Base-by-base conservation (phyloP, 2,329 filamentous ascomycete genomes). In the Achaetomium macrosporum region DNA sequence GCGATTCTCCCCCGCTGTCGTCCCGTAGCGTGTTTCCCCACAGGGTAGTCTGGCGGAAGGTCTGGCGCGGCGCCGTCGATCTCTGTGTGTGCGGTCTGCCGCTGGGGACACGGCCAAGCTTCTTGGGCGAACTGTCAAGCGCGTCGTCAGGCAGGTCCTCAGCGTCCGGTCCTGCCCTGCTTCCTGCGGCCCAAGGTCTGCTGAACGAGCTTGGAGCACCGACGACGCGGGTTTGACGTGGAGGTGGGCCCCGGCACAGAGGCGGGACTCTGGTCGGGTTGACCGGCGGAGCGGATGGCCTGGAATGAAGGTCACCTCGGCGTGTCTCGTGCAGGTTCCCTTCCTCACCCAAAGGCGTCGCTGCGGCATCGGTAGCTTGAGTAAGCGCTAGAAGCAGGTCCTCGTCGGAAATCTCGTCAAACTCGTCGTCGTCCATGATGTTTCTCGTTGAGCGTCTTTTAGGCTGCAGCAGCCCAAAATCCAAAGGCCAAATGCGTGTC, bases 341-440 rank as follows among this genome's bases (percentile, higher is more conserved):
- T 13, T 4, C 29, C 4, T 10, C 30, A 20, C 35, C 42, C 37
- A n/a, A 36, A 12, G 49, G 35, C 12, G 30, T 12, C 9, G 53
- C 49, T 15, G 51, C 48, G 13, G 47, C 51, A 44, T 43, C 44
- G 15, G 59, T 54, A 15, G 56, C 56, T 37, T 65, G 58, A 19
- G 60, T 61, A 25, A 83, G 73, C 7, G 77, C 83, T 35, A 77
- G 71, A 42, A 87, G 73, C 54, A 88, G 70, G 59, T 85, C 84
- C 61, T 85, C 84, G 56, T 88, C 84, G 48, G 79, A 76, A 48
- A 86, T 76, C 57, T 79, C 77, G 56, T 82, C 82, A 63, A 82
- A 86, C 42, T 84, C 81, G 59, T 86, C 81, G 55, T 71, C 75
- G 55, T 80, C 75, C 78, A 80, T 79, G 42, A 42, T 61, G 10